A percentile compares a stretch with the other conserved stretches of the same genome.
These are phyloP conservation scores for Chaetoceros tenuissimus DNA, from an alignment of 108 stramenopile species.

Conservation along the genomic window DNA sequence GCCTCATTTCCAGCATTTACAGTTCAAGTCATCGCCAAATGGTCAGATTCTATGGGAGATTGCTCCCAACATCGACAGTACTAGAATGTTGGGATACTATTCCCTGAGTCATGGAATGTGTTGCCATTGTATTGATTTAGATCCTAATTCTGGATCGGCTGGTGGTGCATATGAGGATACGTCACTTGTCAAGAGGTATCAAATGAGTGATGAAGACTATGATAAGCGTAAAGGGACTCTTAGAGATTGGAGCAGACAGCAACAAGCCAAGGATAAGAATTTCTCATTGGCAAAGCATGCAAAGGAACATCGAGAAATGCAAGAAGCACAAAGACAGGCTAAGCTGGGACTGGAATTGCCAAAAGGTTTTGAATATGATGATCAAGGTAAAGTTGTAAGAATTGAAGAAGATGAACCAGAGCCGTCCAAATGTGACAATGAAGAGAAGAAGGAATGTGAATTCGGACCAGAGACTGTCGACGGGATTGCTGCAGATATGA, in stretches of 20 bases:
- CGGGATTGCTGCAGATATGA: constrained; percentile 48
- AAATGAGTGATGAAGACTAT: constrained; percentile 92
- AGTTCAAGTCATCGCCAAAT: constrained; percentile 41
- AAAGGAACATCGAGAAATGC: constrained; percentile 57
- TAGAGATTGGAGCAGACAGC: constrained; percentile 81
- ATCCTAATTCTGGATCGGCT: constrained; percentile 77
- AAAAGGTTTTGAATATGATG: constrained; percentile 53
- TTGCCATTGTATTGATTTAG: constrained; percentile 84
- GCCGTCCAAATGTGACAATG: constrained; percentile 4
- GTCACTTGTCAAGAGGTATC: constrained; percentile 83
- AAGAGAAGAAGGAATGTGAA: neutral
- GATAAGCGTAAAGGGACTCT: constrained; percentile 86
- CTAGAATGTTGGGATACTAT: constrained; percentile 87
- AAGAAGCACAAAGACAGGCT: constrained; percentile 49
- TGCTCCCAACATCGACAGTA: constrained; percentile 35
- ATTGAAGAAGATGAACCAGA: constrained; percentile 18
- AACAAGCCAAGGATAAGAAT: constrained; percentile 73
- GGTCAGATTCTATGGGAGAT: constrained; percentile 54
- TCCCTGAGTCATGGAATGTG: constrained; percentile 66
- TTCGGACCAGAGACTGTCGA: constrained; percentile 38
- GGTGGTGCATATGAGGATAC: constrained; percentile 88
- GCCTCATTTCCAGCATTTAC: constrained; percentile 76
- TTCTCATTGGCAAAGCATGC: constrained; percentile 80
- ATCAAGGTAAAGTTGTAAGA: constrained; percentile 38
- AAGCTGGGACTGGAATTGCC: constrained; percentile 51